A percentile compares a stretch with the other conserved stretches of the same genome.
Conservation (phyloP, 2,329 filamentous ascomycete genomes). For the Claviceps citrina region DNA sequence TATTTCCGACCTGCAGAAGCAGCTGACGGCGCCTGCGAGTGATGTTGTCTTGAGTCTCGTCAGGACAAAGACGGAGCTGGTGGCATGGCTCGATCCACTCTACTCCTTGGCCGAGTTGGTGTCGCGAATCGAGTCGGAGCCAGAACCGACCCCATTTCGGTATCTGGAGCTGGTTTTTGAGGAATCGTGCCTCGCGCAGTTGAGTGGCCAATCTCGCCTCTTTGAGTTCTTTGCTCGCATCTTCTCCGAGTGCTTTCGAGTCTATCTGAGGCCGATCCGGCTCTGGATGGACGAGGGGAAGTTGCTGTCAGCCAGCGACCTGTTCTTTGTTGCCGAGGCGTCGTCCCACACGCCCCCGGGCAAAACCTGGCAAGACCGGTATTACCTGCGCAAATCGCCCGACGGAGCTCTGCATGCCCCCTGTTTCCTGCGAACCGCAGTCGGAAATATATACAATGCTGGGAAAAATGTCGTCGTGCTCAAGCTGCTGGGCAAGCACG, state of each 20-base stretch:
- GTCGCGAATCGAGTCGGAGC: slow-evolving; percentile 34
- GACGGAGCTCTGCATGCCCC: slow-evolving; percentile 53
- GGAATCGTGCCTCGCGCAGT: slow-evolving; percentile 51
- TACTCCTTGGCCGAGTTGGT: slow-evolving; percentile 47
- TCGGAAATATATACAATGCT: slow-evolving; percentile 62
- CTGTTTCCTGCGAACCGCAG: slow-evolving; percentile 54
- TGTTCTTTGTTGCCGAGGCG: slow-evolving; percentile 59
- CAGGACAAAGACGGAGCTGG: slow-evolving; percentile 42
- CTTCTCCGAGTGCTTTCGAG: slow-evolving; percentile 68
- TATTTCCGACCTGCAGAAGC: slow-evolving; percentile 44
- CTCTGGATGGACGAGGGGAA: slow-evolving; percentile 74
- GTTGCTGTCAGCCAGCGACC: slow-evolving; percentile 46
- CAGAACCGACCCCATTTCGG: slow-evolving; percentile 43
- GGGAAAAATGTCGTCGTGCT: slow-evolving; percentile 81
- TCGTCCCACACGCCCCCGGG: slow-evolving; percentile 40
- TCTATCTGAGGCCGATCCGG: slow-evolving; percentile 67
- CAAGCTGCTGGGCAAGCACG: slow-evolving; percentile 48
- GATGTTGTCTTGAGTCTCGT: slow-evolving; percentile 52
- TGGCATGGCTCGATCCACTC: slow-evolving; percentile 37
- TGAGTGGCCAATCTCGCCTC: slow-evolving; percentile 44
- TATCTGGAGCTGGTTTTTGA: slow-evolving; percentile 68
- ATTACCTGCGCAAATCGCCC: slow-evolving; percentile 45
- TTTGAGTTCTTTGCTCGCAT: slow-evolving; percentile 51
- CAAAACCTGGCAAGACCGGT: slow-evolving; percentile 64
- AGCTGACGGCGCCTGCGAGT: slow-evolving; percentile 37